Base-by-base conservation (phyloP, 208 protist genomes). In the Herpetomonas muscarum region DNA sequence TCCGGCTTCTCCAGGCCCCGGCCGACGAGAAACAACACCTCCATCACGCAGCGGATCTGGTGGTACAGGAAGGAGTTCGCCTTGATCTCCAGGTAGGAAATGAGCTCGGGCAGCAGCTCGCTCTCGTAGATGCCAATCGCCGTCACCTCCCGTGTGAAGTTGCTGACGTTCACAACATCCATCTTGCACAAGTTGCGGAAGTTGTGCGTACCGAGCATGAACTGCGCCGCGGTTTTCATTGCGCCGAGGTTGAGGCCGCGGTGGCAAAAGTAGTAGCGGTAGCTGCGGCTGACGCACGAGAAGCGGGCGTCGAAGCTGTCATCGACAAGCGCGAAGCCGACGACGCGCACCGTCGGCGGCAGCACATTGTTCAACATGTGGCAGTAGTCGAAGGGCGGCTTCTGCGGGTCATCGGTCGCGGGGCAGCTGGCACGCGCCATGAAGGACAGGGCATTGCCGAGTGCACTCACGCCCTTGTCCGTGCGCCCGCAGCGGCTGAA, bases 131-230 rank as follows among this genome's bases (percentile, higher is more conserved):
- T 84, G 15, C 58, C 66, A 3, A 81, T 74, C 32, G 50, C 29
- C 9, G 76, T 51, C 15, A 98, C 85, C n/a, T 77, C 81, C 21
- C 96, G 86, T 42, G 61, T 70, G 52, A 96, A 98, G 64, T 92
- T 97, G 60, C 67, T 81, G 9, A 96, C 92, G 53, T 94, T 92
- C 30, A 96, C 79, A 15, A 96, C 84, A 67, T 98, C 96, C 56
- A 98, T 94, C 62, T 98, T 98, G 74, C 97, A 98, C 57, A 99
- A 98, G 74, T 98, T 98, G 34, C 93, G 79, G 67, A 98, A 99
- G 74, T 97, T 96, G 71, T 99, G 97, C n/a, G 75, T 73, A 21
- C 98, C 98, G 19, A 96, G 55, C 25, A 98, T 81, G 25, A 67
- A 59, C 19, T 50, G 42, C 0, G 85, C 86, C 2, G 92, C 97